Conservation (phyloP, 805 yeast genomes). For the Wickerhamiella nectarea region DNA sequence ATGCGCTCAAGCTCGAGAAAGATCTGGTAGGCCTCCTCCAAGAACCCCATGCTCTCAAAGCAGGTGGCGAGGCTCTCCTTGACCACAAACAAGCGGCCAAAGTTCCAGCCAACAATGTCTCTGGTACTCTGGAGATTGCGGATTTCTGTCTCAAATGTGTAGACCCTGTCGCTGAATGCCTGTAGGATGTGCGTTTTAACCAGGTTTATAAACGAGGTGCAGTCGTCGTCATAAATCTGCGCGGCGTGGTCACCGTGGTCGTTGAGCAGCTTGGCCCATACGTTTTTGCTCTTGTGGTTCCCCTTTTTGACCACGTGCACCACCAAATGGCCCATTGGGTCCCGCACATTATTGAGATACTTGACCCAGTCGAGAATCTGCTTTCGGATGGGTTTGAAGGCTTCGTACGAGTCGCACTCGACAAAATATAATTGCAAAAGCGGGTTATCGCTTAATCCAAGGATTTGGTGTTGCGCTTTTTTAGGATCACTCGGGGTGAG, state of each 20-base stretch:
- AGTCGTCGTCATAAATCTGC: constrained; percentile 14
- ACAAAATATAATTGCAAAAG: constrained; percentile 59
- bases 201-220: constrained; percentile 25
- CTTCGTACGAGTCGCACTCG: constrained; percentile 51
- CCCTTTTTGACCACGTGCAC: constrained; percentile 32
- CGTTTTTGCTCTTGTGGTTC: constrained; percentile 12
- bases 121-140: constrained; percentile 28
- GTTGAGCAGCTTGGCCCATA: constrained; percentile 19
- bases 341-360: constrained; percentile 29
- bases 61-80: constrained; percentile 41
- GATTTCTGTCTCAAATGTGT: constrained; percentile 30
- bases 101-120: constrained; percentile 33
- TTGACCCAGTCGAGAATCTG: constrained; percentile 69
- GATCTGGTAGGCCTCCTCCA: constrained; percentile 44
- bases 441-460: constrained; percentile 33
- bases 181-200: constrained; percentile 38
- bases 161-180: constrained; percentile 40
- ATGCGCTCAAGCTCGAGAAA: constrained; percentile 34
- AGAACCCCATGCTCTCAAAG: constrained; percentile 40
- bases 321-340: constrained; percentile 48
- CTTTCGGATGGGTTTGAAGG: constrained; percentile 68
- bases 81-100: constrained; percentile 31
- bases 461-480: constrained; percentile 27
- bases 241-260: constrained; percentile 23
- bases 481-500: constrained; percentile 45